Evolutionary conservation across 2,329 filamentous ascomycete genomes (phyloP).

Genomic region (Arthrocladium fulminans): DNA sequence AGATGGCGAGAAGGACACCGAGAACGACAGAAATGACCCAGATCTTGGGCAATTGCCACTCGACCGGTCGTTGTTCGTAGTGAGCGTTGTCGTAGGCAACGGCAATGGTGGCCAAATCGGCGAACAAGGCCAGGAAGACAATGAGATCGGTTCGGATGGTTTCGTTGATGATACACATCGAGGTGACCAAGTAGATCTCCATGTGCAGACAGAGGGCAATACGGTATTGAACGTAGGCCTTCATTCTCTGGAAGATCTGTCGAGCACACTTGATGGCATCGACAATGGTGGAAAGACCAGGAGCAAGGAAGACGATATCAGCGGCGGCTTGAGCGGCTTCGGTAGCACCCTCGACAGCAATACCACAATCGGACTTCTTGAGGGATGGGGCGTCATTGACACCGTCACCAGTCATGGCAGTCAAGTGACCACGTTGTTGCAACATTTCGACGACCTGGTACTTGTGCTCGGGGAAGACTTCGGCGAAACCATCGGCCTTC

Average conservation of each 20-base stretch:
- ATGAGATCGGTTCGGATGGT: conserved; percentile 63
- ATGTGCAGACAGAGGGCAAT: conserved; percentile 66
- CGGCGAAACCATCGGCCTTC: conserved; percentile 63
- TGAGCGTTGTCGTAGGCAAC: conserved; percentile 73
- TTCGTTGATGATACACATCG: conserved; percentile 73
- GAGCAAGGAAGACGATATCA: conserved; percentile 66
- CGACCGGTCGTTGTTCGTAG: conserved; percentile 64
- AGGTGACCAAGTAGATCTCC: conserved; percentile 67
- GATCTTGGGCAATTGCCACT: conserved; percentile 75
- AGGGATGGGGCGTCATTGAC: conserved; percentile 66
- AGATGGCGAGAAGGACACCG: conserved; percentile 58
- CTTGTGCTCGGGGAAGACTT: conserved; percentile 69
- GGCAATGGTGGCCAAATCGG: conserved; percentile 69
- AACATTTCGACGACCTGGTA: conserved; percentile 69
- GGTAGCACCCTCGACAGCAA: conserved; percentile 62
- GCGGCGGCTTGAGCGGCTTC: conserved; percentile 64
- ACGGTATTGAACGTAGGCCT: conserved; percentile 68
- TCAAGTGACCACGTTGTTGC: conserved; percentile 63
- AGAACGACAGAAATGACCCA: conserved; percentile 66
- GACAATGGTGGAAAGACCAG: conserved; percentile 62
- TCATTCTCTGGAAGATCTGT: conserved; percentile 71
- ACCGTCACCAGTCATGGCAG: conserved; percentile 69
- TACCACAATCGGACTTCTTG: conserved; percentile 67
- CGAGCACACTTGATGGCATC: conserved; percentile 65
- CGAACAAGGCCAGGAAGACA: conserved; percentile 71